phyloP scores from a whole-genome alignment of 2,329 filamentous ascomycete species.

The Aspergillus nomiae region DNA sequence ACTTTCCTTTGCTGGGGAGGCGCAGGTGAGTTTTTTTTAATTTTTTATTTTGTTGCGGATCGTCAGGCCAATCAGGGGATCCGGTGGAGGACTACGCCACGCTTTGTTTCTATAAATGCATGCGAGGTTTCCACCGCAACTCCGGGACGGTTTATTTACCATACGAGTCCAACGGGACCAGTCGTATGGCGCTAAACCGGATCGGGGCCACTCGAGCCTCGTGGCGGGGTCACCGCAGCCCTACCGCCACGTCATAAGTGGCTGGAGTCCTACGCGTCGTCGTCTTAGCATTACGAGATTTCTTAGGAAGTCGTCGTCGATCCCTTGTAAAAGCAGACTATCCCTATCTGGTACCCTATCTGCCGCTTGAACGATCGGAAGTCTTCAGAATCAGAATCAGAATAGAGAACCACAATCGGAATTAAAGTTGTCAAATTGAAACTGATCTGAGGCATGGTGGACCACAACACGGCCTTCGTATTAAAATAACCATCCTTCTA shows the following conservation, averaged over 20 bases:
- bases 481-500: not conserved
- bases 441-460: not conserved
- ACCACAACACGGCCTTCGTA: not conserved
- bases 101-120: conserved; percentile 27
- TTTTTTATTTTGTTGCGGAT: not conserved
- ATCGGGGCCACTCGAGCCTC: conserved; percentile 6
- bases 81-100: conserved; percentile 23
- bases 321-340: not conserved
- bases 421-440: conserved; percentile 1
- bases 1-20: conserved; percentile 8
- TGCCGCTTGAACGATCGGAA: not conserved
- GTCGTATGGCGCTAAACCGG: conserved; percentile 8
- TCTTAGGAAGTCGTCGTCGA: not conserved
- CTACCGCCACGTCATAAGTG: conserved; percentile 22
- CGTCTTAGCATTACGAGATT: not conserved
- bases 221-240: conserved; percentile 18
- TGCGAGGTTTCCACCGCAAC: conserved; percentile 18
- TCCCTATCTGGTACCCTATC: not conserved
- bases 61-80: conserved; percentile 19
- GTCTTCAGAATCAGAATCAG: too few species aligned
- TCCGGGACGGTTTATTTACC: not conserved
- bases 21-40: conserved; percentile 16
- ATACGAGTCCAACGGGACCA: not conserved
- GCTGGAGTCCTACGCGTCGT: conserved; percentile 18
- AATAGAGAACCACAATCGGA: not conserved